Base-by-base conservation (phyloP, 164 flowering plant species). In the Litsea cubeba region DNA sequence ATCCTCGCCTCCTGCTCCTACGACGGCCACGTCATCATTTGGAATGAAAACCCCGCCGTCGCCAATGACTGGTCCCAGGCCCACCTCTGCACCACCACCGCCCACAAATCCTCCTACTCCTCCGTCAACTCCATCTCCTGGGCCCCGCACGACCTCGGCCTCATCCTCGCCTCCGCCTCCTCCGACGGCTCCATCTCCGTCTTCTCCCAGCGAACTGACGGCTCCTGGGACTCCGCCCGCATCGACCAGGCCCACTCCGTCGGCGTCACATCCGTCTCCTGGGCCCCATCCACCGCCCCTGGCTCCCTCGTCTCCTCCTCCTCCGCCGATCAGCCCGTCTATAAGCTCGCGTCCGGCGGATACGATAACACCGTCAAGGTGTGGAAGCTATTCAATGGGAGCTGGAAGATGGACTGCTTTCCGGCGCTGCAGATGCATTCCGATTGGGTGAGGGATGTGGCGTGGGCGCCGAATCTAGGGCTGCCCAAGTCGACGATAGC, bases 401-500 rank as follows among this genome's bases (percentile, higher is more conserved):
- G 12, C 8, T 85, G 88, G 88, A 85, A 83, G 72, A 75, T 85
- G 88, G 88, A 85, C 67, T 85, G 86, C 75, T 85, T 85, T 68
- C 87, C 88, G 12, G 85, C 87, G 23, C 84, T 86, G 24, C 88
- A 84, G 35, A 81, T 74, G 81, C 87, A 85, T 60, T 65, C 79
- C 2, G 87, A 86, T 62, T 84, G 88, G 87, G 88, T 86, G 2
- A 77, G 87, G 73, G 88, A 86, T 65, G 87, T 86, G 32, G 87
- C 88, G 35, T 86, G 88, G 88, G 88, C 87, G 22, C 88, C 87
- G 28, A 86, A 84, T 72, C 76, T 86, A 65, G 88, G 87, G 60
- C 85, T 86, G 3, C 88, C 87, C 0, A 86, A 86, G 65, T 84
- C 87, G 3, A 86, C 88, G 3, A 82, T 86, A 25, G 88, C 88